These are phyloP conservation scores for Arachis monticola DNA, from an alignment of 331 rosid genomes.

Conservation along the genomic window DNA sequence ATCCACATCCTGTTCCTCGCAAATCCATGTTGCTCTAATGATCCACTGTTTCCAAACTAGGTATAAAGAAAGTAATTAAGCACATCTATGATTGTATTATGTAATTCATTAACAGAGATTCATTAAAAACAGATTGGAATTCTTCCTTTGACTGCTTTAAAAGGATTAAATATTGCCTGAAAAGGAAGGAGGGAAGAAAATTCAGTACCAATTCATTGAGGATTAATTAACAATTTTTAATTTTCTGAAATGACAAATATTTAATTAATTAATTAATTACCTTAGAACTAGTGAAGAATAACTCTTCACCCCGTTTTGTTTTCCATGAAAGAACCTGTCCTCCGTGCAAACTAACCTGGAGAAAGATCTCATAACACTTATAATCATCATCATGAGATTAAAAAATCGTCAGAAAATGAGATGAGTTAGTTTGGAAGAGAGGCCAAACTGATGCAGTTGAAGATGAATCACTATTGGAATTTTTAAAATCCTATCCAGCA, in stretches of 20 bases:
- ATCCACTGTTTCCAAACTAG: conserved; percentile 77
- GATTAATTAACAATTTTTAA: neutral
- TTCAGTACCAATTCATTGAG: neutral
- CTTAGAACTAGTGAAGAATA: conserved; percentile 77
- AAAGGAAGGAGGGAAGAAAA: conserved; percentile 17
- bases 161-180: conserved; percentile 79
- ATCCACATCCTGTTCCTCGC: conserved; percentile 82
- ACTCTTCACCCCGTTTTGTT: conserved; percentile 73
- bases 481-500: too few relatives aligned
- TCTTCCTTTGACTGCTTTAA: conserved; percentile 86
- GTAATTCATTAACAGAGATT: neutral
- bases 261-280: conserved; percentile 37
- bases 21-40: conserved; percentile 87
- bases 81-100: neutral
- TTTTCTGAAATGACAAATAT: neutral
- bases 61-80: neutral
- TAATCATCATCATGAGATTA: neutral
- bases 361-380: neutral
- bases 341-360: conserved; percentile 88
- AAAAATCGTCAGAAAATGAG: neutral
- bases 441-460: too few relatives aligned
- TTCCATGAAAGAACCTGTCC: conserved; percentile 94
- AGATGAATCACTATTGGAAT: too few relatives aligned
- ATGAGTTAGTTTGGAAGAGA: too few relatives aligned
- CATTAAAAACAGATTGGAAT: conserved; percentile 76